Evolutionary conservation across 2,329 filamentous ascomycete genomes (phyloP), one percentile per base, ranked within the genome.

Genomic region (Diplocarpon rosae): DNA sequence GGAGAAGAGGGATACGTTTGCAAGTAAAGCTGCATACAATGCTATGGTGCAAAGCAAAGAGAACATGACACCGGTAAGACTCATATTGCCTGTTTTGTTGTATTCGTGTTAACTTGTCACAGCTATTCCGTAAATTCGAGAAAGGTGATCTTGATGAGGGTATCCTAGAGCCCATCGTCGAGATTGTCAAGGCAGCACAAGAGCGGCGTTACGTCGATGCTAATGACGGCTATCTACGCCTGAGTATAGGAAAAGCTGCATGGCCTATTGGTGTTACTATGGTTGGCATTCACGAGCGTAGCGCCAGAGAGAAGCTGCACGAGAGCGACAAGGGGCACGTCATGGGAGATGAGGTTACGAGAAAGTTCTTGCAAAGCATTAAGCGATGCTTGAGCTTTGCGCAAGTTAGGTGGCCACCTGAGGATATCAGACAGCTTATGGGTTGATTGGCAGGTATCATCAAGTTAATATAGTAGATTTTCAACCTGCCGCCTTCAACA

Each of bases 231-330:
- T 98, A 98, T 64, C 70, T 98, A 49, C 75, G 86, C 42, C 71
- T 98, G 43, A 94, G 86, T 62, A 98, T 98, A 59, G 88, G 88
- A 52, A 95, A 95, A 68, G 89, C 88, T 55, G 92, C 92, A 13
- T 98, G 92, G 92, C 92, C 92, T 17, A 98, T 98, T 59, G 92
- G 92, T 66, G 92, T 98, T 32, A 98, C 92, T 63, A 98, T 96
- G 92, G 92, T 98, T 59, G 92, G 92, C 71, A 98, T 98, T 57
- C 92, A 98, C 75, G 92, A 96, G 71, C 80, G 92, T 60, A 92
- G 84, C 54, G 90, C 92, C 15, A 78, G 92, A 51, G 92, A 98
- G 67, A 98, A 98, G 67, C 69, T 98, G 48, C 89, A 96, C 62
- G 79, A 92, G 63, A 83, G 81, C 47, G 79, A 83, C 59, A 83